phyloP scores from a whole-genome alignment of 1,284 basidiomycete species.

The Mycena sp. region DNA sequence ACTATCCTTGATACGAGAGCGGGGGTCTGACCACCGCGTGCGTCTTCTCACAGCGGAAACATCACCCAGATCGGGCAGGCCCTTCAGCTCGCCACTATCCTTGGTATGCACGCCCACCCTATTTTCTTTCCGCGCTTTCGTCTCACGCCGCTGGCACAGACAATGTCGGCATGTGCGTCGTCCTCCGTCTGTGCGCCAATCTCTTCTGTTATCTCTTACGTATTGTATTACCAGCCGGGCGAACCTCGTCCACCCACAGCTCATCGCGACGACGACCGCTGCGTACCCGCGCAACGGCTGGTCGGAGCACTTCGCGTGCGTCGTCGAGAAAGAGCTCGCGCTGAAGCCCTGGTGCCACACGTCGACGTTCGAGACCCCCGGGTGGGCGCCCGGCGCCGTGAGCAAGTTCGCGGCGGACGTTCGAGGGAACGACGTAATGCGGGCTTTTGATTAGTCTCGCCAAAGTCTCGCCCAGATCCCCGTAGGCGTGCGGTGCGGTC shows the following conservation, averaged over 20 bases:
- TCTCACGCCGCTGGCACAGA: constrained; percentile 38
- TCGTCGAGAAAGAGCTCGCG: constrained; percentile 56
- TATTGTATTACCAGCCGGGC: constrained; percentile 47
- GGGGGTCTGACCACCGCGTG: constrained; percentile 5
- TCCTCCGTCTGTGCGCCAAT: constrained; percentile 1
- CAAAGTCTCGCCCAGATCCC: not conserved
- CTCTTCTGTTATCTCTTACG: constrained; percentile 11
- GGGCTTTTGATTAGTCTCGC: constrained; percentile 45
- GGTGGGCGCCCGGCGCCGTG: constrained; percentile 53
- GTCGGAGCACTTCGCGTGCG: constrained; percentile 56
- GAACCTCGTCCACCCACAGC: constrained; percentile 53
- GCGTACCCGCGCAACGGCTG: constrained; percentile 58
- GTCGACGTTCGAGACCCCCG: constrained; percentile 56
- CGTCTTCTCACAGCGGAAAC: constrained; percentile 46
- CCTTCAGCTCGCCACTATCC: constrained; percentile 61
- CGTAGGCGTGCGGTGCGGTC: not conserved
- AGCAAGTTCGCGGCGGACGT: constrained; percentile 63
- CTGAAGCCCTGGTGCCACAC: constrained; percentile 65
- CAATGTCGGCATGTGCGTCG: constrained; percentile 60
- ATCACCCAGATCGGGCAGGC: constrained; percentile 64
- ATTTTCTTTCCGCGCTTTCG: not conserved
- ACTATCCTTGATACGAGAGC: not conserved
- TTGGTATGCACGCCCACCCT: constrained; percentile 44
- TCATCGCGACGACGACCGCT: constrained; percentile 54
- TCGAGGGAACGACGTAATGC: constrained; percentile 54